A percentile compares a stretch with the other conserved stretches of the same genome.
phyloP scores from a whole-genome alignment of 73 alveolate genomes.

The Paramecium primaurelia region DNA sequence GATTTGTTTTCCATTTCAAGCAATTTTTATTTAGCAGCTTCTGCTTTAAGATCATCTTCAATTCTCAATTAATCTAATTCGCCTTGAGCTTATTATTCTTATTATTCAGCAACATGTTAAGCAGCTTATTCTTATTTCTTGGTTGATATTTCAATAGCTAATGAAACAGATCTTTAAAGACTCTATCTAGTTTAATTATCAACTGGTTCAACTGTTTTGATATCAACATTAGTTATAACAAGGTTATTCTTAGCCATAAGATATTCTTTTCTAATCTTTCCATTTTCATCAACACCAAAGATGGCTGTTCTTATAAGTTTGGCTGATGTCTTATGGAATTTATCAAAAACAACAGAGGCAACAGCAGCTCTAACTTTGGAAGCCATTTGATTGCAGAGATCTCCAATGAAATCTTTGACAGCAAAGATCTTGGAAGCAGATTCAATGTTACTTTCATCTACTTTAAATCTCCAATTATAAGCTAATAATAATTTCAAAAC shows the following conservation, averaged over 20 bases:
- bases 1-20: slow-evolving; percentile 54
- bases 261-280: slow-evolving; percentile 67
- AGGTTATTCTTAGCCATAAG: slow-evolving; percentile 62
- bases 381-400: slow-evolving; percentile 77
- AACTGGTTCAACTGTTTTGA: slow-evolving; percentile 81
- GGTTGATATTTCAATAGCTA: slow-evolving; percentile 90
- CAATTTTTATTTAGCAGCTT: slow-evolving; percentile 58
- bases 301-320: slow-evolving; percentile 74
- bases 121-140: slow-evolving; percentile 83
- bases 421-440: slow-evolving; percentile 66
- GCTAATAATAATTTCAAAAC: slow-evolving; percentile 72
- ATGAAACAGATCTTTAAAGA: slow-evolving; percentile 76
- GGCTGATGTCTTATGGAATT: slow-evolving; percentile 80
- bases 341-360: slow-evolving; percentile 69
- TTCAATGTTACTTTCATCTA: slow-evolving; percentile 62
- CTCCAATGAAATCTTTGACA: slow-evolving; percentile 87
- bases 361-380: slow-evolving; percentile 87
- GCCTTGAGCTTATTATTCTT: slow-evolving; percentile 82
- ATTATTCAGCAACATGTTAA: slow-evolving; percentile 74
- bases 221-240: slow-evolving; percentile 77
- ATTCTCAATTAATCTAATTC: slow-evolving; percentile 74
- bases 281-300: slow-evolving; percentile 78
- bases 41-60: slow-evolving; percentile 77
- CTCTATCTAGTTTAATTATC: slow-evolving; percentile 74
- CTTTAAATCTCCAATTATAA: slow-evolving; percentile 77